Conservation (phyloP, 1,139 yeast genomes). For the Pichia sp. region DNA sequence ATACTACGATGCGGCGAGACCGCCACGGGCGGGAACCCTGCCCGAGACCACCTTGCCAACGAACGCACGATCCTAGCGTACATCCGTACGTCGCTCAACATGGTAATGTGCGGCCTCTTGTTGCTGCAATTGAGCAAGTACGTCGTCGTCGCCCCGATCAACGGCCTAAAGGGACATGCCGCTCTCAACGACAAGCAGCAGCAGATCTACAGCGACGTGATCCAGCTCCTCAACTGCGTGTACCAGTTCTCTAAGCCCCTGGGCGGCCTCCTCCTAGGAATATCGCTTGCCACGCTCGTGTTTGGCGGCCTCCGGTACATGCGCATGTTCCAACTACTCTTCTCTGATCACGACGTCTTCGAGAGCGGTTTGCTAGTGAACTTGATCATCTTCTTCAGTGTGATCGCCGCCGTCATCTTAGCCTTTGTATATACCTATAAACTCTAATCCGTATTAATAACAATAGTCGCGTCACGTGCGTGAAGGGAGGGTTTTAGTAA, state of each 20-base stretch:
- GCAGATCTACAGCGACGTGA: neutral
- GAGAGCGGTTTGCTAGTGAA: slow-evolving; percentile 12
- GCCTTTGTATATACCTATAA: slow-evolving; percentile 9
- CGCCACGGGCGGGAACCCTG: slow-evolving; percentile 16
- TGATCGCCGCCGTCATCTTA: neutral
- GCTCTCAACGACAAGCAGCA: neutral
- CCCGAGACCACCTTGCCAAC: slow-evolving; percentile 50
- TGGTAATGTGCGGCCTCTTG: slow-evolving; percentile 50
- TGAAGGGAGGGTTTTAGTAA: slow-evolving; percentile 4
- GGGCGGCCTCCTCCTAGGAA: slow-evolving; percentile 1
- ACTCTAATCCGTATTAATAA: too few species aligned
- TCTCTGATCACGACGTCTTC: slow-evolving; percentile 5
- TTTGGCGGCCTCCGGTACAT: slow-evolving; percentile 10
- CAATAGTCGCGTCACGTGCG: slow-evolving; percentile 11
- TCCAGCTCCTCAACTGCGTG: slow-evolving; percentile 1
- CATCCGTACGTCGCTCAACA: slow-evolving; percentile 56
- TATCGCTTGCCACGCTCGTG: slow-evolving; percentile 4
- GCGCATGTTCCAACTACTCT: slow-evolving; percentile 6
- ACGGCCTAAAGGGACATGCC: neutral
- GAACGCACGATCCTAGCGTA: slow-evolving; percentile 78
- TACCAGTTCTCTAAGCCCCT: slow-evolving; percentile 6
- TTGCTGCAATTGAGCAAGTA: slow-evolving; percentile 46
- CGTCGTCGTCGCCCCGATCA: slow-evolving; percentile 19
- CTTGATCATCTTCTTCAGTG: slow-evolving; percentile 1
- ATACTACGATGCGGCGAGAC: neutral